Conservation (phyloP, 495 filamentous ascomycete genomes). For the Apodospora peruviana region DNA sequence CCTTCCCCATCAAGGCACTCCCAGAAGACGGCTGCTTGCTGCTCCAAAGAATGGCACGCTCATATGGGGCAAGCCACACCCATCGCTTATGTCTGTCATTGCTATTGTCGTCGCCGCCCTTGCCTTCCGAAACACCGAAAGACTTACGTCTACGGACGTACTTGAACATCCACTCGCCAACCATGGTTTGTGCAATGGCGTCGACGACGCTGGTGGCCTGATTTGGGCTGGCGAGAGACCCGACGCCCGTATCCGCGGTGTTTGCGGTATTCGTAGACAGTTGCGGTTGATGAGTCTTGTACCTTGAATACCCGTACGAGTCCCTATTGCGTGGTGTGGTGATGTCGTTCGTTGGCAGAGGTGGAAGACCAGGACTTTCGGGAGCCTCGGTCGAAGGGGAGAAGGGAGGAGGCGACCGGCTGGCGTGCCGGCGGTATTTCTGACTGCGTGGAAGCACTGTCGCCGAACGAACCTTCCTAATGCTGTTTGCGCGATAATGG, state of each 20-base stretch:
- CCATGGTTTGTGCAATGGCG: conserved; percentile 97
- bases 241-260: conserved; percentile 41
- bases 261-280: conserved; percentile 52
- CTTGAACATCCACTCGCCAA: conserved; percentile 99
- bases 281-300: conserved; percentile 43
- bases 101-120: conserved; percentile 50
- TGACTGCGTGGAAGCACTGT: conserved; percentile 56
- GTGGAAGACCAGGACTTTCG: conserved; percentile 68
- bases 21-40: conserved; percentile 91
- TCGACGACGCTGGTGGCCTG: conserved; percentile 86
- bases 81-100: conserved; percentile 84
- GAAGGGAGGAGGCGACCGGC: conserved; percentile 60
- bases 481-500: conserved; percentile 46
- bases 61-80: conserved; percentile 98
- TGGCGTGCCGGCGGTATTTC: conserved; percentile 43
- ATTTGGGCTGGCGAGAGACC: conserved; percentile 54
- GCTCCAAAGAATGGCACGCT: conserved; percentile 95
- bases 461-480: conserved; percentile 82
- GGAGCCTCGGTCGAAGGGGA: conserved; percentile 58
- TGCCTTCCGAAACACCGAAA: conserved; percentile 72
- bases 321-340: conserved; percentile 50
- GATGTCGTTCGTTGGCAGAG: conserved; percentile 67
- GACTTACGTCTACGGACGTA: conserved; percentile 90
- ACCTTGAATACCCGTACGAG: conserved; percentile 25
- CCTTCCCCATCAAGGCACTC: conserved; percentile 86